phyloP scores from a whole-genome alignment of 257 asterid species.

The Nicotiana paniculata region DNA sequence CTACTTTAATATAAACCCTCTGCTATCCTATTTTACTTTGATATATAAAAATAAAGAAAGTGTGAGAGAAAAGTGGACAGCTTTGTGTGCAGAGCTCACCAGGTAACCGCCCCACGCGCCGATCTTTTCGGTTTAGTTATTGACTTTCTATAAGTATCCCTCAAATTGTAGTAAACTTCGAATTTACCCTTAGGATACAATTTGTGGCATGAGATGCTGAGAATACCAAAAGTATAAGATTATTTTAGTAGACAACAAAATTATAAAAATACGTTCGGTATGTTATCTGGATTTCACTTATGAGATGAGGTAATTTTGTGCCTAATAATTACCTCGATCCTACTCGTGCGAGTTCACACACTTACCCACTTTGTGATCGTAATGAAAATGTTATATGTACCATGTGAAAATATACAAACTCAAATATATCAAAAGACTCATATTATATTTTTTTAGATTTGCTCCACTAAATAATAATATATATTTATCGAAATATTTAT shows the following conservation, averaged over 20 bases:
- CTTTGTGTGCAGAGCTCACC: slow-evolving; percentile 11
- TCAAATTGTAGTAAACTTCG: not conserved
- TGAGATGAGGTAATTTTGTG: slow-evolving; percentile 8
- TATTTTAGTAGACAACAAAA: too few relatives aligned
- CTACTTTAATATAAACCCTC: too few relatives aligned
- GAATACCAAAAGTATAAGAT: too few relatives aligned
- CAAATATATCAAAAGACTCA: too few relatives aligned
- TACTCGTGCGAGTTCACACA: not conserved
- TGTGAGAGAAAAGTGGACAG: not conserved
- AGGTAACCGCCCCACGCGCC: slow-evolving; percentile 30
- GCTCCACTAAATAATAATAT: too few relatives aligned
- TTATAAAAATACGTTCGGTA: too few relatives aligned
- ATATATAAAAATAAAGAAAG: not conserved
- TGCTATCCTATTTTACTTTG: too few relatives aligned
- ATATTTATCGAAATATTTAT: too few relatives aligned
- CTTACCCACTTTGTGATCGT: not conserved
- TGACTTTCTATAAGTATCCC: slow-evolving; percentile 11
- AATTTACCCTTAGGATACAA: slow-evolving; percentile 1
- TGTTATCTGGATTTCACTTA: slow-evolving; percentile 10
- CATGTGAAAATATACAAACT: not conserved
- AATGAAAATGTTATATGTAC: not conserved
- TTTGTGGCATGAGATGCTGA: too few relatives aligned
- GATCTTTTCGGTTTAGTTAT: not conserved
- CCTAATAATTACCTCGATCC: not conserved
- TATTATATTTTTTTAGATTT: too few relatives aligned